phyloP scores from a whole-genome alignment of 495 filamentous ascomycete genomes.

The Corynascus novoguineensis region DNA sequence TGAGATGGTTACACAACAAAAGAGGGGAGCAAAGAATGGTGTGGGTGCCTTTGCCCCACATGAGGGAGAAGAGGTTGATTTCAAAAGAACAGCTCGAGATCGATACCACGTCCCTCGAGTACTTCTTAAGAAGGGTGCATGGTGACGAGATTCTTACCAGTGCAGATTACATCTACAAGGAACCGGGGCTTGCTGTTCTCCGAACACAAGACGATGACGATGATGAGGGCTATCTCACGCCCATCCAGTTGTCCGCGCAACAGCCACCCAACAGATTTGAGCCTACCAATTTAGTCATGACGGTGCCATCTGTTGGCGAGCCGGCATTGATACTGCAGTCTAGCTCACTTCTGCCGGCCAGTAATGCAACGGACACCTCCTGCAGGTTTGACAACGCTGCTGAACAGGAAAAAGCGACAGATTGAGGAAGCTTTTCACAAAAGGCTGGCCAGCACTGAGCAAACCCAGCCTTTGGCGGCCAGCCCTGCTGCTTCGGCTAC shows the following conservation, averaged over 20 bases:
- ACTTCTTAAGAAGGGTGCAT: constrained; percentile 22
- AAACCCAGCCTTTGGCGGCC: neutral
- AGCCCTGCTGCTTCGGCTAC: neutral
- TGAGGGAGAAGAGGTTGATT: constrained; percentile 27
- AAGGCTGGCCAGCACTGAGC: neutral
- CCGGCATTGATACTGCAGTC: neutral
- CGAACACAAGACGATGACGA: constrained; percentile 42
- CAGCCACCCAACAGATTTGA: neutral
- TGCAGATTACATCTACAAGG: constrained; percentile 46
- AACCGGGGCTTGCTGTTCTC: constrained; percentile 48
- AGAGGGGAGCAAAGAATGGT: constrained; percentile 41
- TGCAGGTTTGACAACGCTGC: constrained; percentile 14
- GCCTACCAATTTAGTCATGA: neutral
- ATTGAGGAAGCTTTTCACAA: constrained; percentile 14
- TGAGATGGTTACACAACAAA: constrained; percentile 40
- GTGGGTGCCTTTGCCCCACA: constrained; percentile 42
- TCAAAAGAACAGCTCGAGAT: constrained; percentile 32
- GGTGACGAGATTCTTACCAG: constrained; percentile 32
- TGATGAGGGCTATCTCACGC: constrained; percentile 39
- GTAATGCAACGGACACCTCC: neutral
- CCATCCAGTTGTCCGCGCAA: neutral
- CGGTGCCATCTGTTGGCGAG: neutral
- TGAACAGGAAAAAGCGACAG: constrained; percentile 15
- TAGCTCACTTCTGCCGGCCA: neutral
- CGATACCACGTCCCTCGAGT: constrained; percentile 18